Base-by-base conservation (phyloP, 768 basidiomycete genomes). In the Lyophyllum decastes region DNA sequence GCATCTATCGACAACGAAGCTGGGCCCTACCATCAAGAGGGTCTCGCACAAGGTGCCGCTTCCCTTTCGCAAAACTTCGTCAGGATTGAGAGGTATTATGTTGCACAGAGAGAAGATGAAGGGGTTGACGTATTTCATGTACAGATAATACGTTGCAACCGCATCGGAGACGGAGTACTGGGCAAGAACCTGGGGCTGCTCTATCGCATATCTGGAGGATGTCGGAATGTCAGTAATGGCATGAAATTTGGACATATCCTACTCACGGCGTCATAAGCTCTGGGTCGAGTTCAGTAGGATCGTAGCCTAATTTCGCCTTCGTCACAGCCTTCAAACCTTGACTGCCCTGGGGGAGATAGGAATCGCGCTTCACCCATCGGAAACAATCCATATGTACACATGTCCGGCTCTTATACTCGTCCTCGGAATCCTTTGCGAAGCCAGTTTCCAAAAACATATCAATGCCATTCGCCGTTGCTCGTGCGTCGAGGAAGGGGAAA, bases 51-150 rank as follows among this genome's bases (percentile, higher is more conserved):
- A 80, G 1, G 97, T 99, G 9, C 97, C 97, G 68, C 86, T 92
- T 33, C 97, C 97, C 72, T 99, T 98, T 50, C 96, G 81, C 63
- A 98, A 73, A 4, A 98, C 97, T 60, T 99, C 97, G 66, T 99
- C 97, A 2, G 97, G 95, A 66, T 88, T 89, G 52, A 99, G 82
- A 11, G 97, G 96, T 64, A 99, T 98, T 72, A 98, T 99, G 79
- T 97, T 99, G 74, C 97, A 98, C 35, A 99, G 76, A 9, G 97
- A 98, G 77, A 99, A 99, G 61, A 99, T 93, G 82, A 99, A 99
- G 0, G 97, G 97, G 68, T 98, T 95, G 10, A 99, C 95, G 66
- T 99, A 99, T 95, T 98, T 99, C 97, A 98, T 99, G 76, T 99
- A 98, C 34, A 99, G 83, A 72, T 98, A 98, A 72, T 99, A 98